Base-by-base conservation (phyloP, 805 yeast species). In the Teunomyces tritomae region DNA sequence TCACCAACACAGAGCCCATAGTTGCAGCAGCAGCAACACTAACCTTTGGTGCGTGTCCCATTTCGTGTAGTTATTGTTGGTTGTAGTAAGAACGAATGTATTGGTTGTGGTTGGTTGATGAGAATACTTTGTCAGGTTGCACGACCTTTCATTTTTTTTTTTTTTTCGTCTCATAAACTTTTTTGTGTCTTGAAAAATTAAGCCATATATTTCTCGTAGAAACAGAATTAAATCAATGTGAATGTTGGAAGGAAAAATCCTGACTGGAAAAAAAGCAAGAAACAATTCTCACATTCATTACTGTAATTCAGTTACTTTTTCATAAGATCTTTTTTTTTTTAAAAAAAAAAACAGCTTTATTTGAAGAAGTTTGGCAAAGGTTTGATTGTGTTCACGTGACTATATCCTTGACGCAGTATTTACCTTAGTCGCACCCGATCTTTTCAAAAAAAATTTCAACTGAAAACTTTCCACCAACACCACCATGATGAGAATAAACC, bases 1-100 rank as follows among this genome's bases (percentile, higher is more conserved):
- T 61, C 26, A 67, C 53, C 28, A 66, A 55, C 33, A 73, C 77
- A 5, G 76, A 70, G 14, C 73, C 59, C 76, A 73, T 73, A 51
- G 73, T 67, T 47, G 67, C 69, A 40, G 65, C 64, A 49, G 78
- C 76, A 50, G 71, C 69, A 39, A 59, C 52, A 56, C 68, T 71
- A 46, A 73, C 59, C 47, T 64, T 61, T n/a, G 76, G 74, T 36
- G 72, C 69, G 61, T 72, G 75, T 44, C 51, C 54, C 53, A 50
- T 55, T 35, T 26, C 48, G 29, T 14, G 20, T 32, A n/a, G 32
- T 16, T 24, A 7, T 28, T 28, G 32, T 30, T 47, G 13, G 17
- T n/a, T 24, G 39, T 36, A 20, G 40, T 35, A 35, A 35, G 39
- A 35, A 35, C 39, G 39, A 35, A 35, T 35, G 39, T 37, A 33